A percentile compares a stretch with the other conserved stretches of the same genome.
These are phyloP conservation scores for Xylaria polymorpha DNA, from an alignment of 2,329 filamentous ascomycete species.

Conservation along the genomic window DNA sequence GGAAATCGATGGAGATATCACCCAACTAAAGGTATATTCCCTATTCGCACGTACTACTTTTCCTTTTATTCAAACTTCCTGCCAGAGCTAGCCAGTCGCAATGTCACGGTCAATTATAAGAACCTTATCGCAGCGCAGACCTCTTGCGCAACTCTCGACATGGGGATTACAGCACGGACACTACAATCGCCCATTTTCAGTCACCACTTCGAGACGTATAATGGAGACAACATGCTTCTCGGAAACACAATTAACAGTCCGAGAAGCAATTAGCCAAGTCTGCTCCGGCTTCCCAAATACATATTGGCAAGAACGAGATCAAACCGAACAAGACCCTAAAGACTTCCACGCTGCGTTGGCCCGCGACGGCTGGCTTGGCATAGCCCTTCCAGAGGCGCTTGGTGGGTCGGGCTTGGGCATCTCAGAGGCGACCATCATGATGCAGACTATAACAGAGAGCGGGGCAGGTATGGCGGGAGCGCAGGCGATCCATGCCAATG, in stretches of 20 bases:
- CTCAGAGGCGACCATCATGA: conserved; percentile 80
- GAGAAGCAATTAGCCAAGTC: conserved; percentile 75
- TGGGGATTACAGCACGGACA: background rate
- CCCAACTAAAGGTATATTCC: background rate
- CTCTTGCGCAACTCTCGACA: background rate
- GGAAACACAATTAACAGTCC: conserved; percentile 77
- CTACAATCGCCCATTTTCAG: background rate
- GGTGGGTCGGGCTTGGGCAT: conserved; percentile 83
- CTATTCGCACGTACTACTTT: background rate
- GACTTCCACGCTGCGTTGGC: conserved; percentile 79
- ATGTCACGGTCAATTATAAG: background rate
- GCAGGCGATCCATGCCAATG: conserved; percentile 71
- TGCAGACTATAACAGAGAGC: conserved; percentile 82
- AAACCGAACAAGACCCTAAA: conserved; percentile 75
- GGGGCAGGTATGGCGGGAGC: conserved; percentile 83
- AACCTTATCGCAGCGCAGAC: background rate
- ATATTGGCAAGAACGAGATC: conserved; percentile 82
- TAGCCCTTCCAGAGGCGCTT: conserved; percentile 78
- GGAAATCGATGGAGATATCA: background rate
- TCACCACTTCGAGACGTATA: conserved; percentile 51
- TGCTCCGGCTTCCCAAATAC: conserved; percentile 75
- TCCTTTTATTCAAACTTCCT: background rate
- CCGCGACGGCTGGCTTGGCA: conserved; percentile 82
- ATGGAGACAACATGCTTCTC: conserved; percentile 81
- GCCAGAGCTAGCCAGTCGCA: background rate